phyloP scores from a whole-genome alignment of 2,329 filamentous ascomycete genomes.

The Annulohypoxylon truncatum region DNA sequence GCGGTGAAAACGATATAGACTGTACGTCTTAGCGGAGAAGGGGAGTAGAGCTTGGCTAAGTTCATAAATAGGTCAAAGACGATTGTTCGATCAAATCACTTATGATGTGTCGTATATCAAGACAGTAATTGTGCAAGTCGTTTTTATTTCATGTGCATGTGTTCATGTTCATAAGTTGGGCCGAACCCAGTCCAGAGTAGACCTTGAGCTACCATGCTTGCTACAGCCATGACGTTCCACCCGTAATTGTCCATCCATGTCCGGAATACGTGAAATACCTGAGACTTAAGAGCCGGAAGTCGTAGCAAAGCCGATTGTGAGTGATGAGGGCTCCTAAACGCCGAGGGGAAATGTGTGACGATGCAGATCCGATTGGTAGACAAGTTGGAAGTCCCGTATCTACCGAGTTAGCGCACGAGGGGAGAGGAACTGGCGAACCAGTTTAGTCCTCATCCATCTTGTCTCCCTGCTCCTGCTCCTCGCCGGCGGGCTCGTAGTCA shows the following conservation, averaged over 20 bases:
- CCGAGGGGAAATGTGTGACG: constrained; percentile 4
- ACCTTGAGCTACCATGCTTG: constrained; percentile 17
- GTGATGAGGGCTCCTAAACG: constrained; percentile 12
- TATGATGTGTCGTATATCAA: background rate
- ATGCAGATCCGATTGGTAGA: constrained; percentile 14
- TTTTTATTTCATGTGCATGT: constrained; percentile 28
- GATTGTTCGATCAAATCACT: background rate
- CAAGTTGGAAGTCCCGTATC: constrained; percentile 27
- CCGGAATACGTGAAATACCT: constrained; percentile 16
- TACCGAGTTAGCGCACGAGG: constrained; percentile 15
- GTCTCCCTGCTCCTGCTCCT: constrained; percentile 71
- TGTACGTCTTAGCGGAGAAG: background rate
- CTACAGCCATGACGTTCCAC: constrained; percentile 11
- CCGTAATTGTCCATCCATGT: constrained; percentile 6
- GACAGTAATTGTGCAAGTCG: constrained; percentile 9
- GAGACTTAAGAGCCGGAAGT: constrained; percentile 10
- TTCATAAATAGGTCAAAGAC: background rate
- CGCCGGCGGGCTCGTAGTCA: constrained; percentile 69
- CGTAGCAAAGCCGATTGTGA: constrained; percentile 11
- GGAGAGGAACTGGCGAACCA: background rate
- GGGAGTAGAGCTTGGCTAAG: background rate
- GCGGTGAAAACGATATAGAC: background rate
- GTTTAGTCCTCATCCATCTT: constrained; percentile 72
- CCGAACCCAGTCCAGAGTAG: constrained; percentile 15
- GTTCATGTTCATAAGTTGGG: constrained; percentile 5